Evolutionary conservation across 1,139 yeast species (phyloP), one percentile per base, ranked within the genome.

Genomic region (Sugiyamaella pinicola): DNA sequence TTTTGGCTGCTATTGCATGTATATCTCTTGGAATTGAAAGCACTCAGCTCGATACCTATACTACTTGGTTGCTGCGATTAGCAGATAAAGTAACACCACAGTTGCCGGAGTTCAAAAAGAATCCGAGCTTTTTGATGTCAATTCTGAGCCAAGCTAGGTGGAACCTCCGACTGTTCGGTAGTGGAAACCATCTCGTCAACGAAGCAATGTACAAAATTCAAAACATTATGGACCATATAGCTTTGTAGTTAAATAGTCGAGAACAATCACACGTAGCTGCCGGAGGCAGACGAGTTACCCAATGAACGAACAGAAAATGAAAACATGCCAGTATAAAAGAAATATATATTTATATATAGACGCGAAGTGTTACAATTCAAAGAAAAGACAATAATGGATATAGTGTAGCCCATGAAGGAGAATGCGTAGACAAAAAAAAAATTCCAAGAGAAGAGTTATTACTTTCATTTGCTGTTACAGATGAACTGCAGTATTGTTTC

Each of bases 1-100:
- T 54, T 19, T 48, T 55, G 38, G 40, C 47, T 9, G 55, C 58
- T 4, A 40, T 55, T 22, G 57, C 58, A 1, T 47, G 52, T 38
- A 40, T 55, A 17, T 52, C 58, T 4, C 41, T 55, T 26, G 56
- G 53, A 12, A 37, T 47, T 12, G 50, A 48, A 10, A 17, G 29
- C 22, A 41, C 46, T 12, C 37, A 53, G n/a, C 38, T 34, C 8
- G 43, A 41, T 28, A 48, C 41, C 8, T 46, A 48, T 29, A 41
- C 46, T n/a, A 29, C 31, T 17, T 53, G 55, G 55, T 28, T 53
- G 7, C 15, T 37, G 22, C 37, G 21, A 13, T 24, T 53, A 31
- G 53, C 51, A 7, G 42, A 34, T 13, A 41, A 49, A n/a, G 19
- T 53, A 13, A 24, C 39, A 9, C 53, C 53, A 4, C 40, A 28